A percentile compares a stretch with the other conserved stretches of the same genome.
Evolutionary conservation across 495 filamentous ascomycete species (phyloP).

Genomic region (Penicillium ochrochloron): DNA sequence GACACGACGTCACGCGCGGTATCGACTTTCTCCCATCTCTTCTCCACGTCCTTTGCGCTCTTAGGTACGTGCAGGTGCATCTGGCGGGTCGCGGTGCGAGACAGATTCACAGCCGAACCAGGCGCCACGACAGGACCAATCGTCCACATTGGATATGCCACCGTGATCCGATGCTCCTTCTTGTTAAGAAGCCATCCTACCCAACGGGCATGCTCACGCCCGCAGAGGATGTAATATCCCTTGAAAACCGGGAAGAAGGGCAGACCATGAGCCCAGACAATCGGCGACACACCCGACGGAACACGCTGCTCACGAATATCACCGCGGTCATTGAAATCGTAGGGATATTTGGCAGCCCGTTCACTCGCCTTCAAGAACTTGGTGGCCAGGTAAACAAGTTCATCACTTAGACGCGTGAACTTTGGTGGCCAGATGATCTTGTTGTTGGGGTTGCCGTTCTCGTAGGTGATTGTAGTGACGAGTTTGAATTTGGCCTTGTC

Average conservation of each 20-base stretch:
- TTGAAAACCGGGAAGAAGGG: conserved; percentile 30
- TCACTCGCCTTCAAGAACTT: conserved; percentile 12
- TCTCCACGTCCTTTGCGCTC: conserved; percentile 4
- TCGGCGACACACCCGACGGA: conserved; percentile 19
- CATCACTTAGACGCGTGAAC: conserved; percentile 27
- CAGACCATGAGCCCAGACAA: conserved; percentile 31
- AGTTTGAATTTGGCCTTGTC: conserved; percentile 9
- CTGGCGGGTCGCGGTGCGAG: conserved; percentile 22
- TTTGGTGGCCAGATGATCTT: conserved; percentile 17
- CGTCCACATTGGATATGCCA: conserved; percentile 17
- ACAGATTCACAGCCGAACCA: conserved; percentile 11
- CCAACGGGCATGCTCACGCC: conserved; percentile 20
- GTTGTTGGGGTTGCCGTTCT: neutral
- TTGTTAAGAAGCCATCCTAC: conserved; percentile 13
- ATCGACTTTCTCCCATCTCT: neutral
- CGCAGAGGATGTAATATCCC: conserved; percentile 32
- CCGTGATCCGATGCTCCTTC: neutral
- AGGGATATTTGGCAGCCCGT: conserved; percentile 18
- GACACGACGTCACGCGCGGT: conserved; percentile 19
- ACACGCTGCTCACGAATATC: conserved; percentile 25
- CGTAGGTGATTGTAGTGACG: neutral
- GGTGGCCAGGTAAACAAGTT: conserved; percentile 31
- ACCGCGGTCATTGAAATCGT: conserved; percentile 23
- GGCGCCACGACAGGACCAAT: conserved; percentile 28
- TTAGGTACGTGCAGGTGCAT: conserved; percentile 6